Conservation (phyloP, 345 rosid species). For the rapeseed (Brassica napus) region Da-Ae NC_063434.1:23931501-23932000, state of each 20-base stretch:
- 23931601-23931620: neutral
- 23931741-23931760: constrained; percentile 36
- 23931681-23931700: neutral
- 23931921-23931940: constrained; percentile 35
- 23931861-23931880: constrained; percentile 24
- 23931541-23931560: no score
- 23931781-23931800: constrained; percentile 6
- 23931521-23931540: no score
- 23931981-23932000: constrained; percentile 32
- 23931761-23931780: neutral
- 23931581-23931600: no score
- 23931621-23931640: neutral
- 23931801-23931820: constrained; percentile 19
- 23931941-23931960: constrained; percentile 25
- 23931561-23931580: no score
- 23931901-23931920: constrained; percentile 34
- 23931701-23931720: neutral
- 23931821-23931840: neutral
- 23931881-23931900: constrained; percentile 11
- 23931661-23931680: neutral
- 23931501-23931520: no score
- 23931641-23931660: neutral
- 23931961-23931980: constrained; percentile 33
- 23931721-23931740: constrained; percentile 5
- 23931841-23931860: neutral